A percentile compares a stretch with the other conserved stretches of the same genome.
phyloP scores from a whole-genome alignment of 2,329 filamentous ascomycete genomes.

The Calonectria pseudoturangicola region DNA sequence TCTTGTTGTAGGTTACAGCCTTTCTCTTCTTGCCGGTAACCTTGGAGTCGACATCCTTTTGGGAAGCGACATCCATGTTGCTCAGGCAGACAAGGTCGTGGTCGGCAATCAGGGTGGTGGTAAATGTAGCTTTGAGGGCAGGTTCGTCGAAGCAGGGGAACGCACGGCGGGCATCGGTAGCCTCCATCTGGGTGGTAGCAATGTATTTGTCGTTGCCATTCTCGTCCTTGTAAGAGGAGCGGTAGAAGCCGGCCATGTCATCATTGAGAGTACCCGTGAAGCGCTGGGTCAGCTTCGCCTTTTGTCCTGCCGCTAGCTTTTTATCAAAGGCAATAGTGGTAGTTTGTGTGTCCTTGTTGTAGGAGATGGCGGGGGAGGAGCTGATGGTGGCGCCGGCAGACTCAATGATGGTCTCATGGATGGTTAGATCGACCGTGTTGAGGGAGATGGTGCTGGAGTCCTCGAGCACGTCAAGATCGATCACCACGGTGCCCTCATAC shows the following conservation, averaged over 20 bases:
- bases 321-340: conserved; percentile 88
- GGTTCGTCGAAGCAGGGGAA: conserved; percentile 99
- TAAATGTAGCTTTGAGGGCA: conserved; percentile 93
- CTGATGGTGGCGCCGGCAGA: conserved; percentile 68
- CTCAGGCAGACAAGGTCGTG: conserved; percentile 93
- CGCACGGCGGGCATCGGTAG: conserved; percentile 92
- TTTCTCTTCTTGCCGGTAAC: conserved; percentile 80
- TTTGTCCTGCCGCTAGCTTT: conserved; percentile 82
- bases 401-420: conserved; percentile 76
- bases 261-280: conserved; percentile 91
- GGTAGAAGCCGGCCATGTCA: conserved; percentile 98
- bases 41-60: conserved; percentile 82
- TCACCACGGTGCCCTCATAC: conserved; percentile 88
- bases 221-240: conserved; percentile 90
- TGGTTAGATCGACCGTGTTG: conserved; percentile 90
- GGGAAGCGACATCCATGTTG: conserved; percentile 95
- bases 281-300: conserved; percentile 76
- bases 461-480: conserved; percentile 91
- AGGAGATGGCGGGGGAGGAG: conserved; percentile 71
- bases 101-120: conserved; percentile 92
- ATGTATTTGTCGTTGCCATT: conserved; percentile 88
- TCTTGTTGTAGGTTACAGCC: conserved; percentile 93
- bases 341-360: conserved; percentile 87
- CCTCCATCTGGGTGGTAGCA: conserved; percentile 96
- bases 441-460: conserved; percentile 90